Percentiles rank a stretch among this genome's conserved stretches.
These are phyloP conservation scores for Russula lepida DNA, from an alignment of 768 basidiomycete genomes.

Conservation along the genomic window DNA sequence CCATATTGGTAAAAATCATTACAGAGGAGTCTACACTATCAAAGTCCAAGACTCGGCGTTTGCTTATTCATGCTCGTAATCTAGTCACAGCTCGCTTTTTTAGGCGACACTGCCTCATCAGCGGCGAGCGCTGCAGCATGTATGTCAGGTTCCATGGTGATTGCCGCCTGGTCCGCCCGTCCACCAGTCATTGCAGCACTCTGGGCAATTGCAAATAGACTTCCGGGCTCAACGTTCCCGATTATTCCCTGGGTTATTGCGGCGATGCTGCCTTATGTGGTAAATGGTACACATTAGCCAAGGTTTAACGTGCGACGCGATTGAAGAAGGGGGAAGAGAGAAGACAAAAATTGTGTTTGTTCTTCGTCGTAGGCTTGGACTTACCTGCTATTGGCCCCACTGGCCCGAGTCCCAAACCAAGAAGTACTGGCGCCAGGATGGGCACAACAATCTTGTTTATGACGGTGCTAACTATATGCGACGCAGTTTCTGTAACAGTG, in stretches of 20 bases:
- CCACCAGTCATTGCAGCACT: not conserved
- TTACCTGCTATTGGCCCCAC: not conserved
- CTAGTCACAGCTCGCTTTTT: not conserved
- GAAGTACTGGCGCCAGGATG: not conserved
- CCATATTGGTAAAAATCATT: not conserved
- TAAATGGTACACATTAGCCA: not conserved
- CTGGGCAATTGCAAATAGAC: not conserved
- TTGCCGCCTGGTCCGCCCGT: not conserved
- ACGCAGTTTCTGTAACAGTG: not conserved
- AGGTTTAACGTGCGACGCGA: not conserved
- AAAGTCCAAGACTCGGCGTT: not conserved
- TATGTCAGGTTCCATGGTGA: not conserved
- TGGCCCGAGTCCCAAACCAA: not conserved
- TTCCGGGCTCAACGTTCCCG: not conserved
- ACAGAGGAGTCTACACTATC: not conserved
- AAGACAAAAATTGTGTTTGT: not conserved
- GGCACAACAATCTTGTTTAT: not conserved
- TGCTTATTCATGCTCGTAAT: not conserved
- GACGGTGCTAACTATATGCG: not conserved
- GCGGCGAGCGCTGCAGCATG: not conserved
- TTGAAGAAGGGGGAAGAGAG: not conserved
- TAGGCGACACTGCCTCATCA: not conserved
- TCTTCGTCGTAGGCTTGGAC: not conserved
- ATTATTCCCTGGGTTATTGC: not conserved
- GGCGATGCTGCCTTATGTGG: not conserved